Percentiles rank a stretch among this genome's conserved stretches.
These are phyloP conservation scores for Pseudozyma sp. DNA, from an alignment of 1,284 basidiomycete species.

Conservation along the genomic window DNA sequence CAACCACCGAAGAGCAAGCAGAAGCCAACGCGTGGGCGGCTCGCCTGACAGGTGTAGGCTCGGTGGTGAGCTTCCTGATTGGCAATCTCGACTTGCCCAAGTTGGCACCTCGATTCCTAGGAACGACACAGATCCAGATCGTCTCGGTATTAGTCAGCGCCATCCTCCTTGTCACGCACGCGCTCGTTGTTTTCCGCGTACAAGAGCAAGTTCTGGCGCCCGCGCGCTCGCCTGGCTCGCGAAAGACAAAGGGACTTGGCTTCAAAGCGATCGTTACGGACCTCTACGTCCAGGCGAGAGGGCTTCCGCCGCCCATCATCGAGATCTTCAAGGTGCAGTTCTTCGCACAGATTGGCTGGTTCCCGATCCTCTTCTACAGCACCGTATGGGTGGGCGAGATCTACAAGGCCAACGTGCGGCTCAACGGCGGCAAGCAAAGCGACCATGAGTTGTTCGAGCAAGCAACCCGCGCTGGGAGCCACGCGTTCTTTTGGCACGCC, in stretches of 20 bases:
- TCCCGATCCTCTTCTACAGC: slow-evolving; percentile 61
- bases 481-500: slow-evolving; percentile 83
- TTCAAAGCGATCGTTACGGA: slow-evolving; percentile 19
- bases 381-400: slow-evolving; percentile 64
- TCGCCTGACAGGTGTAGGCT: slow-evolving; percentile 74
- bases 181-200: slow-evolving; percentile 34
- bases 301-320: slow-evolving; percentile 48
- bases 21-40: slow-evolving; percentile 95
- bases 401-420: slow-evolving; percentile 45
- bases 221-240: not conserved
- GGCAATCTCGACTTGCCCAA: slow-evolving; percentile 59
- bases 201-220: slow-evolving; percentile 47
- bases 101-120: slow-evolving; percentile 30
- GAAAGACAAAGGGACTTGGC: slow-evolving; percentile 7
- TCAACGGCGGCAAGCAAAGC: slow-evolving; percentile 37
- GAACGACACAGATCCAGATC: slow-evolving; percentile 45
- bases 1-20: slow-evolving; percentile 78
- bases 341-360: slow-evolving; percentile 65
- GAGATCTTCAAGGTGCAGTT: slow-evolving; percentile 62
- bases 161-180: slow-evolving; percentile 55
- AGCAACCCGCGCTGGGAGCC: slow-evolving; percentile 83
- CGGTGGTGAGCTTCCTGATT: slow-evolving; percentile 63
- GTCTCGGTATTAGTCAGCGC: slow-evolving; percentile 48
- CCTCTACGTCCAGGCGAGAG: slow-evolving; percentile 37
- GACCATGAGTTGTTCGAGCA: slow-evolving; percentile 69